Percentiles rank a stretch among this genome's conserved stretches.
Evolutionary conservation across 2,329 filamentous ascomycete species (phyloP).

Genomic region (Kalaharituber pfeilii): DNA sequence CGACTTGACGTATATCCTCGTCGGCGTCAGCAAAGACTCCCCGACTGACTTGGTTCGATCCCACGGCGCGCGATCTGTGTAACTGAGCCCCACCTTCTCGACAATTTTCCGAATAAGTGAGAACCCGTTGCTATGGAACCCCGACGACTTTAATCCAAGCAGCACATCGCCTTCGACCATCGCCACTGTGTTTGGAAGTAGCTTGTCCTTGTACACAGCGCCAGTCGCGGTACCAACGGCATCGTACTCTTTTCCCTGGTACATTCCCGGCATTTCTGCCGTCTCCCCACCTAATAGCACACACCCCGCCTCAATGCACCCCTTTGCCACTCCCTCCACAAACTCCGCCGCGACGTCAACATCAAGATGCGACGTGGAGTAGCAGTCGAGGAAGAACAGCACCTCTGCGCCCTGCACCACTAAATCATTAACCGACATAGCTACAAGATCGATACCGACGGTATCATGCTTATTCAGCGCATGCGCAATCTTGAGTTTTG

Average conservation of each 20-base stretch:
- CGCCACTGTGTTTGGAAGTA: slow-evolving; percentile 55
- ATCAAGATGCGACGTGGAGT: slow-evolving; percentile 77
- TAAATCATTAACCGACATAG: slow-evolving; percentile 98
- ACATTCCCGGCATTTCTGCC: slow-evolving; percentile 95
- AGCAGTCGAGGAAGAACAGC: slow-evolving; percentile 95
- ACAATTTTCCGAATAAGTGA: slow-evolving; percentile 88
- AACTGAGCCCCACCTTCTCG: slow-evolving; percentile 51
- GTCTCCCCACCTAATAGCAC: slow-evolving; percentile 94
- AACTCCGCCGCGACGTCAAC: slow-evolving; percentile 65
- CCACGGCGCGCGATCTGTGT: slow-evolving; percentile 64
- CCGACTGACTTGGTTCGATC: slow-evolving; percentile 45
- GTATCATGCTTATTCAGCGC: slow-evolving; percentile 78
- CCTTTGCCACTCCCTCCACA: slow-evolving; percentile 73
- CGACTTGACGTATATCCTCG: slow-evolving; percentile 79
- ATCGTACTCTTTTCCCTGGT: slow-evolving; percentile 76
- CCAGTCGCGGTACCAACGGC: slow-evolving; percentile 81
- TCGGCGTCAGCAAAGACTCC: slow-evolving; percentile 66
- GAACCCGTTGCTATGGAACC: slow-evolving; percentile 92
- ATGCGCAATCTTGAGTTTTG: slow-evolving; percentile 92
- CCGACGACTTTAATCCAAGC: slow-evolving; percentile 67
- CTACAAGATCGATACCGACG: slow-evolving; percentile 89
- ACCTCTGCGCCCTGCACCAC: slow-evolving; percentile 91
- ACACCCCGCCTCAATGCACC: slow-evolving; percentile 69
- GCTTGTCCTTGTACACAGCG: slow-evolving; percentile 49
- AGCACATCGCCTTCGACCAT: slow-evolving; percentile 77